These are phyloP conservation scores for Colletotrichum sp. DNA, from an alignment of 2,329 filamentous ascomycete genomes.

Conservation along the genomic window DNA sequence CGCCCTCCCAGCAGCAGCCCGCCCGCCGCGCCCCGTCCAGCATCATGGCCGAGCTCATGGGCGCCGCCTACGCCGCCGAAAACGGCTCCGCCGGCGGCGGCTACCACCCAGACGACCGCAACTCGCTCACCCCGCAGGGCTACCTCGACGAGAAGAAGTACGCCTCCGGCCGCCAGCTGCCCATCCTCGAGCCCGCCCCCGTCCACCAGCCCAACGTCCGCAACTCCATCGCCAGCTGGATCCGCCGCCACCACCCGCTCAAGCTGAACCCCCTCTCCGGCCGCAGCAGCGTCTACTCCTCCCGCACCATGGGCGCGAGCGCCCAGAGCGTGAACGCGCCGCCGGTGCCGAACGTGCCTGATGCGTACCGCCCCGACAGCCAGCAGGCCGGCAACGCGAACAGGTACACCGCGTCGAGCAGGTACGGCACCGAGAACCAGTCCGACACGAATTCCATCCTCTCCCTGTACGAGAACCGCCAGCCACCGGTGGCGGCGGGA, in stretches of 20 bases:
- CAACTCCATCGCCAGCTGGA: conserved; percentile 28
- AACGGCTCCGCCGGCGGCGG: conserved; percentile 17
- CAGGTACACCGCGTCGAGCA: background rate
- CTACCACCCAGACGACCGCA: background rate
- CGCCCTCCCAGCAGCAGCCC: background rate
- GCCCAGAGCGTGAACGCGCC: background rate
- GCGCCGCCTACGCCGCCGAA: conserved; percentile 23
- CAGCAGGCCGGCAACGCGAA: background rate
- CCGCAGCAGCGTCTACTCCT: conserved; percentile 17
- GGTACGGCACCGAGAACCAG: background rate
- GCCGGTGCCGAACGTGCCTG: conserved; percentile 5
- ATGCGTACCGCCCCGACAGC: background rate
- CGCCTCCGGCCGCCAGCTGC: conserved; percentile 14
- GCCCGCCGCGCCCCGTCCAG: conserved; percentile 9
- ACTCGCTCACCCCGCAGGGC: conserved; percentile 10
- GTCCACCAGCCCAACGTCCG: conserved; percentile 23
- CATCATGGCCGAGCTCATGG: conserved; percentile 27
- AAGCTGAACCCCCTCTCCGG: conserved; percentile 24
- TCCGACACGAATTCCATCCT: conserved; percentile 7
- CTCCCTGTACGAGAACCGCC: conserved; percentile 6
- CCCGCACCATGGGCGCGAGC: background rate
- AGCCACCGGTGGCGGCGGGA: background rate
- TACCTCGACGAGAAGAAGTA: conserved; percentile 24
- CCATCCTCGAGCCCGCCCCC: conserved; percentile 16
- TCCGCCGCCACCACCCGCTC: conserved; percentile 28